phyloP scores from a whole-genome alignment of 305 asterid genomes.

The Euphrasia arctica region DNA sequence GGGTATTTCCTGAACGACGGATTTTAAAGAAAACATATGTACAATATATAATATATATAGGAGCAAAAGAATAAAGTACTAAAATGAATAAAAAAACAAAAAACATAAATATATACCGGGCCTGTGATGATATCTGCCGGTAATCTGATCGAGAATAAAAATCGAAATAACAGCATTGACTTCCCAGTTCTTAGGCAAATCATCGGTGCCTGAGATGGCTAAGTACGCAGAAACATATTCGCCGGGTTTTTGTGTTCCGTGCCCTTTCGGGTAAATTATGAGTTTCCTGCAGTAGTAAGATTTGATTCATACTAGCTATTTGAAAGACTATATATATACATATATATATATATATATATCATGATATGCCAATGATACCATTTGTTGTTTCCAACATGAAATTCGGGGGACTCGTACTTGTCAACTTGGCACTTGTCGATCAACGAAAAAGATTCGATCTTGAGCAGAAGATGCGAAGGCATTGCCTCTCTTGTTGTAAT shows the following conservation, averaged over 20 bases:
- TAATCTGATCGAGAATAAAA: slow-evolving; percentile 20
- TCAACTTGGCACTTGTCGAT: no score
- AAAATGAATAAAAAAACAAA: background rate
- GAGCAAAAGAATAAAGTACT: background rate
- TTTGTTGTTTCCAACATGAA: no score
- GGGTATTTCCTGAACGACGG: background rate
- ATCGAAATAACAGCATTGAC: slow-evolving; percentile 25
- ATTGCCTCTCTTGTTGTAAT: no score
- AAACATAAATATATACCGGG: background rate
- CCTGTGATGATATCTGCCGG: slow-evolving; percentile 1
- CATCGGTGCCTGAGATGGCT: slow-evolving; percentile 2
- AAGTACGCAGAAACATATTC: slow-evolving; percentile 21
- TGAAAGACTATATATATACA: no score
- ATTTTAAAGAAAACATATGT: background rate
- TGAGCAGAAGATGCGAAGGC: no score
- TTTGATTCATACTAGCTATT: background rate
- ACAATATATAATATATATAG: no score
- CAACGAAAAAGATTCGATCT: no score
- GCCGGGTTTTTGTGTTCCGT: background rate
- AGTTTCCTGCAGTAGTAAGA: slow-evolving; percentile 22
- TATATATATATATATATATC: no score
- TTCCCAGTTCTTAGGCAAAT: slow-evolving; percentile 18
- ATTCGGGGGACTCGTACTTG: no score
- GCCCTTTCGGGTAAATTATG: slow-evolving; percentile 19
- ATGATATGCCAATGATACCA: no score